A percentile compares a stretch with the other conserved stretches of the same genome.
Conservation (phyloP, 768 basidiomycete genomes). For the Mycena chlorophos region DNA sequence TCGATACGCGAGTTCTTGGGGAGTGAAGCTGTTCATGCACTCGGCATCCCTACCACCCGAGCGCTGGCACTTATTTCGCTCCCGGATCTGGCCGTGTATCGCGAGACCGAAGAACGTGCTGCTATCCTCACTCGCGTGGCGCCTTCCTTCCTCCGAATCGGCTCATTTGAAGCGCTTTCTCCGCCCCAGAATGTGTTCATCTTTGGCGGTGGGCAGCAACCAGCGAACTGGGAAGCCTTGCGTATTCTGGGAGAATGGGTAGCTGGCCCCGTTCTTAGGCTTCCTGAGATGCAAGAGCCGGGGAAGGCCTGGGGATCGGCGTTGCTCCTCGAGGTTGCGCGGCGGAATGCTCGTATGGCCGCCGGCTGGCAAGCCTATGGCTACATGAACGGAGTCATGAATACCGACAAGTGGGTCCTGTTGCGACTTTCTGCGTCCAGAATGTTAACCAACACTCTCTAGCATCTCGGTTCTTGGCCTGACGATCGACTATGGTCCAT, state of each 20-base stretch:
- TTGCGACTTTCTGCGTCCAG: not conserved
- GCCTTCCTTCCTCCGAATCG: slow-evolving; percentile 89
- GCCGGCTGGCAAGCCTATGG: slow-evolving; percentile 95
- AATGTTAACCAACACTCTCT: slow-evolving; percentile 1
- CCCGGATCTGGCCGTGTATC: slow-evolving; percentile 68
- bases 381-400: slow-evolving; percentile 96
- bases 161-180: slow-evolving; percentile 84
- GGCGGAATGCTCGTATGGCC: slow-evolving; percentile 88
- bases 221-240: slow-evolving; percentile 72
- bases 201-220: slow-evolving; percentile 77
- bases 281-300: slow-evolving; percentile 34
- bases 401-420: slow-evolving; percentile 82
- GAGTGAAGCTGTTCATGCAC: slow-evolving; percentile 81
- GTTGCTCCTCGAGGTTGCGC: slow-evolving; percentile 75
- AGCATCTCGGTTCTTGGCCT: slow-evolving; percentile 75
- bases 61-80: slow-evolving; percentile 78
- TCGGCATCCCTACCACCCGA: slow-evolving; percentile 86
- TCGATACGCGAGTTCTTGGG: slow-evolving; percentile 93
- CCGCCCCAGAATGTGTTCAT: slow-evolving; percentile 65
- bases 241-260: slow-evolving; percentile 78
- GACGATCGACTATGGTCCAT: slow-evolving; percentile 85
- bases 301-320: slow-evolving; percentile 68
- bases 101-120: slow-evolving; percentile 74
- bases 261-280: slow-evolving; percentile 54
- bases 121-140: slow-evolving; percentile 80